Conservation (phyloP, 1,139 yeast genomes). For the Pichia kudriavzevii region DNA sequence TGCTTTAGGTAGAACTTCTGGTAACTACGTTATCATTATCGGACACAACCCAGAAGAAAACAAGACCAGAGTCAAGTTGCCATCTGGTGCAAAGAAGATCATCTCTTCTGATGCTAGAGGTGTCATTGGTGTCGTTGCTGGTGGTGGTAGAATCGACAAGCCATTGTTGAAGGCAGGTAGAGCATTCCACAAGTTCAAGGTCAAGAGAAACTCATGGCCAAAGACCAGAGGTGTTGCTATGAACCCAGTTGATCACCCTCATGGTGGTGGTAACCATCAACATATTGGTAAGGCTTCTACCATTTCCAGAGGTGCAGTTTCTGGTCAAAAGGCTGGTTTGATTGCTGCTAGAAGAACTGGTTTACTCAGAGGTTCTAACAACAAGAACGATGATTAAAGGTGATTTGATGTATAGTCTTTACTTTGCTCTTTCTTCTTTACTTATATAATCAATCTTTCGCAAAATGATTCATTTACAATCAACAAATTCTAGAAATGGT, state of each 20-base stretch:
- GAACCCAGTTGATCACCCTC: slow-evolving; percentile 99
- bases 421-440: slow-evolving; percentile 13
- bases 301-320: slow-evolving; percentile 98
- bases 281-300: slow-evolving; percentile 99
- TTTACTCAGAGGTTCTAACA: slow-evolving; percentile 99
- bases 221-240: slow-evolving; percentile 99
- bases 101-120: slow-evolving; percentile 96
- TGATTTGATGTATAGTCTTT: slow-evolving; percentile 10
- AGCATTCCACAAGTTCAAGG: slow-evolving; percentile 99
- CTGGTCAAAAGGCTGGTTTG: slow-evolving; percentile 99
- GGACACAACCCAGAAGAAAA: slow-evolving; percentile 99
- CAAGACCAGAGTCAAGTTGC: slow-evolving; percentile 98
- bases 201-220: slow-evolving; percentile 99
- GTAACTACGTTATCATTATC: slow-evolving; percentile 97
- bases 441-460: slow-evolving; percentile 11
- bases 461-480: no score
- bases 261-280: slow-evolving; percentile 99
- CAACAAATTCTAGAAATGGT: neutral
- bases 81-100: slow-evolving; percentile 98
- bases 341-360: slow-evolving; percentile 99
- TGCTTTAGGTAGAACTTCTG: slow-evolving; percentile 98
- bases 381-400: slow-evolving; percentile 38
- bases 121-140: slow-evolving; percentile 99
- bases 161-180: slow-evolving; percentile 99
- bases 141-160: slow-evolving; percentile 99